Evolutionary conservation across 208 protist genomes (phyloP), one percentile per base, ranked within the genome.

Genomic region (Trypanosoma avium): DNA sequence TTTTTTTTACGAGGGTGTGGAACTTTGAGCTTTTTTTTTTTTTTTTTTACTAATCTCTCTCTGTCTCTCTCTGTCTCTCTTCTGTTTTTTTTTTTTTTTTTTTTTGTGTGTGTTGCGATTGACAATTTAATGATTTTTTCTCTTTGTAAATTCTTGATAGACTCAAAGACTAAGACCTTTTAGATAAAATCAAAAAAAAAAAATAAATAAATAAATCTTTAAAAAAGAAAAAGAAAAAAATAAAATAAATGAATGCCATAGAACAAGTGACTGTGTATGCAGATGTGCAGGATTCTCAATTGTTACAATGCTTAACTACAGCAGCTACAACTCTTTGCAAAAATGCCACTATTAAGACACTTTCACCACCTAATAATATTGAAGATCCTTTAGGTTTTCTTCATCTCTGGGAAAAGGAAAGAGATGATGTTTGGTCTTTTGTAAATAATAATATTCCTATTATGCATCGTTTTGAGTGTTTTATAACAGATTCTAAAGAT

Each of bases 331-430:
- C 24, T 24, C 17, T 76, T 4, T 71, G 56, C 38, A 30, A 42
- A 19, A 32, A 15, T 17, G 46, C 22, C 64, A 46, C 26, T 10
- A 47, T 47, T 13, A 21, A 55, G 29, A 38, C 54, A 50, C 19
- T 50, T 33, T n/a, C n/a, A n/a, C 48, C 50, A 21, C 8, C 17
- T 6, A 9, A 40, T 13, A 30, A 54, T n/a, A 4, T 15, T 15
- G 40, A 21, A 13, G 24, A 69, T 43, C 62, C 67, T 4, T 19
- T 82, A 1, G 63, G 21, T 10, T 77, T 88, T 45, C 50, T 88
- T 27, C 47, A 55, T 4, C 33, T 75, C 21, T 89, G 79, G 82
- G 79, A 84, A 63, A 61, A 63, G 9, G 82, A 81, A 61, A 65
- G 69, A 68, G 73, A 64, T 8, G 73, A 85, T 52, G 63, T 81